Percentiles rank a stretch among this genome's conserved stretches.
Conservation (phyloP, 208 protist genomes). For the Leishmania mexicana region DNA sequence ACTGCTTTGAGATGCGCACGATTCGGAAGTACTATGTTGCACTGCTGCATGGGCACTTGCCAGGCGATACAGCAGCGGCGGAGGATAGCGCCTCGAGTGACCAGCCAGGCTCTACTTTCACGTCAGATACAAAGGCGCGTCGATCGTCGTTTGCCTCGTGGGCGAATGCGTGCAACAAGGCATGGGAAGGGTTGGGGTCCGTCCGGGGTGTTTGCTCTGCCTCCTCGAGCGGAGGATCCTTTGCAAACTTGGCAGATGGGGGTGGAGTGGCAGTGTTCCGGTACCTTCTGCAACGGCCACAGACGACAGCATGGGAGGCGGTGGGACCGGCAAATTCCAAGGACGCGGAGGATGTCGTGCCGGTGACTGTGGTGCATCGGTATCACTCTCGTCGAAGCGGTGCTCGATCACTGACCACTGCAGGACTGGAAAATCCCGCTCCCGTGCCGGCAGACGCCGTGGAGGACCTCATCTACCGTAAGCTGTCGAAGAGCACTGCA, state of each 20-base stretch:
- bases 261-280: conserved; percentile 1
- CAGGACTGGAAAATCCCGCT: no score
- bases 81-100: not conserved
- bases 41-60: conserved; percentile 70
- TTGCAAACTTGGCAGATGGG: not conserved
- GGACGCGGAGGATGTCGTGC: not conserved
- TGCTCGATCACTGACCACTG: not conserved
- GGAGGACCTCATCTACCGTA: not conserved
- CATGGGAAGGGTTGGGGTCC: conserved; percentile 10
- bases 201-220: not conserved
- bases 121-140: no score
- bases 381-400: not conserved
- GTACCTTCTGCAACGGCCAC: not conserved
- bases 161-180: conserved; percentile 4
- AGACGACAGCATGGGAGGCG: not conserved
- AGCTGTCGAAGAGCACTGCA: not conserved
- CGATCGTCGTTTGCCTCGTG: conserved; percentile 1
- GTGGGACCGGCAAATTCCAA: not conserved
- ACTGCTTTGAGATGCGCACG: conserved; percentile 90
- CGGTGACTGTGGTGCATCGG: conserved; percentile 7
- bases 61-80: not conserved
- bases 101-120: not conserved
- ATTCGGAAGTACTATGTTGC: conserved; percentile 85
- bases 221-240: not conserved
- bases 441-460: not conserved